Evolutionary conservation across 169 alveolate genomes (phyloP).

Genomic region (Cryptosporidium viatorum): DNA sequence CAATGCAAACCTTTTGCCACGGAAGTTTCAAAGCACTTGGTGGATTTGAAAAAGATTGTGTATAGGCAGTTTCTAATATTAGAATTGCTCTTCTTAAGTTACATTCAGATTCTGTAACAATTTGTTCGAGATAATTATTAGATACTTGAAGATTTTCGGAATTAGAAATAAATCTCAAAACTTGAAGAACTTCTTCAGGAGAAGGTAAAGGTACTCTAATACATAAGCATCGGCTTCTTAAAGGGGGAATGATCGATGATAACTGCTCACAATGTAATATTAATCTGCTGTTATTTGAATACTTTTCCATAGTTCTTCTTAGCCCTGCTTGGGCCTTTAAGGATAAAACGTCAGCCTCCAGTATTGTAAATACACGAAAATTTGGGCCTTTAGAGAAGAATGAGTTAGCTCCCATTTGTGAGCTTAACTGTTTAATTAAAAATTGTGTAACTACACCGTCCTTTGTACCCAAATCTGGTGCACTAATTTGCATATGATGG

Average conservation of each 20-base stretch:
- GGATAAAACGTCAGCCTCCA: conserved; percentile 92
- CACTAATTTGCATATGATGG: conserved; percentile 93
- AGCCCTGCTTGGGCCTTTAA: conserved; percentile 95
- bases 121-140: conserved; percentile 80
- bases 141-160: conserved; percentile 84
- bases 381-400: conserved; percentile 86
- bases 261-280: conserved; percentile 90
- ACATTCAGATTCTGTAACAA: conserved; percentile 83
- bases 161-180: conserved; percentile 83
- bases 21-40: conserved; percentile 79
- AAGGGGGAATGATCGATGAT: conserved; percentile 90
- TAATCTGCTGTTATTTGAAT: conserved; percentile 89
- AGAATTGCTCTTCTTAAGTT: conserved; percentile 91
- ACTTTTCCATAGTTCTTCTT: conserved; percentile 95
- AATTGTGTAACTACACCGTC: conserved; percentile 93
- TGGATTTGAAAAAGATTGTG: conserved; percentile 78
- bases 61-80: conserved; percentile 85
- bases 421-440: conserved; percentile 92
- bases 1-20: conserved; percentile 84
- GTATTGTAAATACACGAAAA: conserved; percentile 90
- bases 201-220: conserved; percentile 95
- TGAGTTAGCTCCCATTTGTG: conserved; percentile 88
- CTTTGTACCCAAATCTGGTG: conserved; percentile 91
- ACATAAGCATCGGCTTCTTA: conserved; percentile 93
- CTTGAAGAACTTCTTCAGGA: conserved; percentile 82